A percentile compares a stretch with the other conserved stretches of the same genome.
Conservation (phyloP, 805 yeast genomes). For the Helenozyma rhizophorensis region DNA sequence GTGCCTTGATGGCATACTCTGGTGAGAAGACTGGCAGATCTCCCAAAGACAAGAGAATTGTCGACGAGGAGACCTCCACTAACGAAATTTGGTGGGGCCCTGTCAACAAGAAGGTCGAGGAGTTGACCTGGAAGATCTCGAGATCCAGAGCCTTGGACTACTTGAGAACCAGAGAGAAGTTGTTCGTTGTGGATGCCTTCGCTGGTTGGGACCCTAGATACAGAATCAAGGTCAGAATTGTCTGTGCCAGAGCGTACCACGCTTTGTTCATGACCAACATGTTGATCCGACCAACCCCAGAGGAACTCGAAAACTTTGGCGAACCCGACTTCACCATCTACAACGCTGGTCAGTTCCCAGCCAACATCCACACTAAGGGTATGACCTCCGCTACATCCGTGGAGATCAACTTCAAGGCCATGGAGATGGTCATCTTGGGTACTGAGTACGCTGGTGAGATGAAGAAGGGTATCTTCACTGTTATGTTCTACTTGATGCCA, state of each 20-base stretch:
- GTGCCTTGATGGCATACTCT: conserved; percentile 93
- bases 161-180: conserved; percentile 90
- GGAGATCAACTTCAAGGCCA: conserved; percentile 91
- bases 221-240: conserved; percentile 91
- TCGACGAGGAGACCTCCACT: conserved; percentile 83
- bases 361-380: conserved; percentile 92
- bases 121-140: conserved; percentile 91
- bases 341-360: conserved; percentile 99
- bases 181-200: conserved; percentile 91
- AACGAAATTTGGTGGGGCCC: conserved; percentile 99
- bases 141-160: conserved; percentile 96
- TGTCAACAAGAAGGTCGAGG: conserved; percentile 90
- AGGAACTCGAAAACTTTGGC: conserved; percentile 85
- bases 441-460: conserved; percentile 99
- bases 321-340: conserved; percentile 98
- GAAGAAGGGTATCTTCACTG: conserved; percentile 99
- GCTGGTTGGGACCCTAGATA: conserved; percentile 99
- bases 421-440: conserved; percentile 99
- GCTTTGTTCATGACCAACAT: conserved; percentile 97
- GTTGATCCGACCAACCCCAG: conserved; percentile 91
- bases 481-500: conserved; percentile 98
- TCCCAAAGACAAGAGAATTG: conserved; percentile 96
- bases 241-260: conserved; percentile 98
- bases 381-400: conserved; percentile 96
- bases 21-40: conserved; percentile 97